Evolutionary conservation across 2,329 filamentous ascomycete genomes (phyloP).

Genomic region (Aspergillus proliferans): DNA sequence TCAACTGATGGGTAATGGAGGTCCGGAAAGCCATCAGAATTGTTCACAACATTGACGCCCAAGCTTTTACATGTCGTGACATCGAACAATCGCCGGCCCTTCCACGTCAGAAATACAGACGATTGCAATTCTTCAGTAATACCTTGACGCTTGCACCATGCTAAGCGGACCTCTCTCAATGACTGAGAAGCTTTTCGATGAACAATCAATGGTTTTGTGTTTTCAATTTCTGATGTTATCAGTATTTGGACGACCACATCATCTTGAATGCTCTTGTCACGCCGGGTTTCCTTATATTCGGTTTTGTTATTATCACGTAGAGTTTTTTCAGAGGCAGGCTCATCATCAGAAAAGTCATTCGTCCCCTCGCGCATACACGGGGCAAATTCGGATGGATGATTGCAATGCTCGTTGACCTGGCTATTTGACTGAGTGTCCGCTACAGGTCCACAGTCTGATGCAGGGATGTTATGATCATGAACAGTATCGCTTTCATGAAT

Average conservation of each 20-base stretch:
- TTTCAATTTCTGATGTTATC: constrained; percentile 60
- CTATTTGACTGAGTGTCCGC: not conserved
- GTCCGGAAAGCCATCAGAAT: not conserved
- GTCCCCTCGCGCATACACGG: not conserved
- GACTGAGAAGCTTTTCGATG: constrained; percentile 62
- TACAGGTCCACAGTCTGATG: not conserved
- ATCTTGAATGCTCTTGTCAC: constrained; percentile 8
- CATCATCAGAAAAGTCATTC: not conserved
- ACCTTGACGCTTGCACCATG: constrained; percentile 62
- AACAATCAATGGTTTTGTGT: constrained; percentile 56
- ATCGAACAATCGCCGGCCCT: constrained; percentile 64
- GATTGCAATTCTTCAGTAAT: constrained; percentile 46
- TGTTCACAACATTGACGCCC: constrained; percentile 44
- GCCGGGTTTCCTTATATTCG: not conserved
- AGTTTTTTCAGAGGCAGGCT: not conserved
- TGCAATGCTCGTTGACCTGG: not conserved
- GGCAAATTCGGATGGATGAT: not conserved
- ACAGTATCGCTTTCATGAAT: not conserved
- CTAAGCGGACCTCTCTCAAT: constrained; percentile 59
- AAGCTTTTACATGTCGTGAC: constrained; percentile 67
- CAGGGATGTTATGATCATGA: not conserved
- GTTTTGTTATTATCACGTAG: not conserved
- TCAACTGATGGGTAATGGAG: constrained; percentile 40
- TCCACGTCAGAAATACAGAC: constrained; percentile 72
- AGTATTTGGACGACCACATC: constrained; percentile 58